Evolutionary conservation across 106 monocot genomes (phyloP).

Genomic region (Dendrobium officinale): DNA sequence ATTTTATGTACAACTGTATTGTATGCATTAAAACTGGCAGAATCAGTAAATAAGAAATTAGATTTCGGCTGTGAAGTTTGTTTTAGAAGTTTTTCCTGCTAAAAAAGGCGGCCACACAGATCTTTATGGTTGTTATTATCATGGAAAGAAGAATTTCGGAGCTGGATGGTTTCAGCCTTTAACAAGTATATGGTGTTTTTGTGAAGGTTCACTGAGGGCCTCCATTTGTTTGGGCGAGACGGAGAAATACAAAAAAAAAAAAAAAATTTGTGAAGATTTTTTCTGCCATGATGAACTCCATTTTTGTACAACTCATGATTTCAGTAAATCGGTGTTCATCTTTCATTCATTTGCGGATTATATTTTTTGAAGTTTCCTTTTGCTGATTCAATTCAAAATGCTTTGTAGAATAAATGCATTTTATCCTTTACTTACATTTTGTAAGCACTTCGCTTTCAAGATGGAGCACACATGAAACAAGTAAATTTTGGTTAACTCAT

Average conservation of each 20-base stretch:
- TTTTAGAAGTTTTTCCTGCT: background rate
- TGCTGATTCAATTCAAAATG: background rate
- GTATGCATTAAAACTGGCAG: background rate
- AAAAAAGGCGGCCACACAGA: no score
- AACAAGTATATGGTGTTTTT: background rate
- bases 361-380: background rate
- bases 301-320: background rate
- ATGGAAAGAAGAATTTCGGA: no score
- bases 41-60: background rate
- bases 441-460: background rate
- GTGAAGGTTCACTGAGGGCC: background rate
- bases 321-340: background rate
- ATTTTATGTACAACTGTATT: background rate
- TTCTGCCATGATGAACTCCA: background rate
- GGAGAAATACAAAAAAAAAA: background rate
- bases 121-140: no score
- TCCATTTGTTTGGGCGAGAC: background rate
- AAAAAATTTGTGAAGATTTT: background rate
- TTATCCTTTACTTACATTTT: background rate
- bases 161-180: background rate
- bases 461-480: background rate
- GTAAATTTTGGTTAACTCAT: background rate
- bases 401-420: background rate
- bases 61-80: background rate
- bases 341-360: background rate